A percentile compares a stretch with the other conserved stretches of the same genome.
Evolutionary conservation across 202 grass and related monocot genomes (phyloP).

Genomic region (Brachypodium distachyon): DNA sequence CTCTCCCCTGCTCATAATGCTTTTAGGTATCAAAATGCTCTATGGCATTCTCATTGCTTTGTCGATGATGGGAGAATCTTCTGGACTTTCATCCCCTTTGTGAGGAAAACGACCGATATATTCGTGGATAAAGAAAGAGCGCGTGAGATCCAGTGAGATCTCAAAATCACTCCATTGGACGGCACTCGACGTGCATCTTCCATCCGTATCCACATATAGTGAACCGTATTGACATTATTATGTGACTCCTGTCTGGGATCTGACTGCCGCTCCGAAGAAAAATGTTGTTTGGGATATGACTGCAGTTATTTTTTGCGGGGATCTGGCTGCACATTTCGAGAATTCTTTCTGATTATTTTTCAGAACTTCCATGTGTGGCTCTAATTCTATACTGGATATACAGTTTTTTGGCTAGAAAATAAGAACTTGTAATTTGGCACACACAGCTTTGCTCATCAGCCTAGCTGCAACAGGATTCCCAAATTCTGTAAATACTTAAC

Average conservation of each 20-base stretch:
- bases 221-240: neutral
- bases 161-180: neutral
- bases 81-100: neutral
- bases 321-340: no score
- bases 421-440: no score
- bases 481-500: neutral
- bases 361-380: no score
- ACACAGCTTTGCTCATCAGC: neutral
- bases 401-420: no score
- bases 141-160: neutral
- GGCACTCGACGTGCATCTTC: neutral
- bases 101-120: neutral
- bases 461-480: neutral
- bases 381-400: no score
- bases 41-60: neutral
- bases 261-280: neutral
- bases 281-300: neutral
- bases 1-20: no score
- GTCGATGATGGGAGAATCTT: neutral
- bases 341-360: no score
- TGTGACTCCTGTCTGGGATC: no score
- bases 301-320: no score
- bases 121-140: neutral
- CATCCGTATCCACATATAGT: neutral
- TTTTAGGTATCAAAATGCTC: no score